Evolutionary conservation across 345 rosid species (phyloP), one percentile per base, ranked within the genome.

Genomic region (Pugionium dolabratum): DNA sequence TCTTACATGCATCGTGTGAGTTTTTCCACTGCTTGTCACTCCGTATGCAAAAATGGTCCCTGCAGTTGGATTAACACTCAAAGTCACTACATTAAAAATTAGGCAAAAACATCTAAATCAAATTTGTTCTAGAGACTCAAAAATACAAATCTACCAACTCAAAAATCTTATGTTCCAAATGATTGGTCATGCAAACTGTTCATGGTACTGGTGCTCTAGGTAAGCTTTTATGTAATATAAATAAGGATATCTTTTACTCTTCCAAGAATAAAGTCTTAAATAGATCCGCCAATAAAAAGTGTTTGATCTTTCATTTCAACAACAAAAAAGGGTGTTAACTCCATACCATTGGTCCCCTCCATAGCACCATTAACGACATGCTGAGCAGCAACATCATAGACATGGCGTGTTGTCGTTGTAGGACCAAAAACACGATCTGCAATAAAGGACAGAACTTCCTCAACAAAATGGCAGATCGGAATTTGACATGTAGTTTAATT

Each of bases 21-120:
- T 94, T 78, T 90, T 94, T 72, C 99, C 99, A 71, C 99, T 94
- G 84, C 99, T 94, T 57, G 99, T 94, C 75, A 94, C 96, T 39
- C 99, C 99, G 62, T 94, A 94, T 60, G 99, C 99, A 77, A 90
- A 94, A 66, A 94, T 90, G 39, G 99, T 94, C 68, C 97, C 99
- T 90, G 81, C 52, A 55, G 73, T 34, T 50, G 65, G 57, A 76
- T 42, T 56, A 49, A 70, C 55, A 70, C 31, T 66, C 67, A 55
- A 76, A 61, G 61, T 70, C 53, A 75, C 30, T 42, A 59, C 37
- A 42, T 2, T 30, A 45, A 11, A 52, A 29, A 59, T 28, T 7
- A 51, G 71, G 54, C 51, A 64, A 64, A 34, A 7, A 56, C 26
- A 9, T 28, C 55, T 28, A 41, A 64, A 47, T 58, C 54, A 34